Base-by-base conservation (phyloP, 1,139 yeast species). In the Pichia sp. region DNA sequence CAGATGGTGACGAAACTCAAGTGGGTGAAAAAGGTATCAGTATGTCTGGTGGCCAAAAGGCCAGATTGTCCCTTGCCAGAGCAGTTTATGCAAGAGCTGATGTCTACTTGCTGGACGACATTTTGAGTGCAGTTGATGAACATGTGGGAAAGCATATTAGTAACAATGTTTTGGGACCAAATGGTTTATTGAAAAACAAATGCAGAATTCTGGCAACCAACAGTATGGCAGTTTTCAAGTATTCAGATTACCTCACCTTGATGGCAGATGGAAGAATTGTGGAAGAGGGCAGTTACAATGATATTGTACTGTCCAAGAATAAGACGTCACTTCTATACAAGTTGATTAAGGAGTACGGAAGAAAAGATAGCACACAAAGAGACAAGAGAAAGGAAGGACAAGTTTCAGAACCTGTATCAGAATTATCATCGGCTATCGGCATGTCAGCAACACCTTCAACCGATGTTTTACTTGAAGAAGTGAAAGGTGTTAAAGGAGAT, bases 21-120 rank as follows among this genome's bases (percentile, higher is more conserved):
- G 98, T 93, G 51, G 99, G 99, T 60, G 99, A 93, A 72, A 93
- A 92, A 73, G 99, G 99, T 64, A 90, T 93, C 55, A 89, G 97
- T 13, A 76, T 93, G 56, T 89, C 97, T 50, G 99, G 99, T 58
- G 99, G 99, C 49, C 98, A 93, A 71, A 93, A 92, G 75, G 97
- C 98, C 1, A 84, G 99, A 71, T 75, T 93, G 52, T 84, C 96
- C 2, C 78, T 93, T 59, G 98, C 98, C 1, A 81, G 99, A 70
- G 97, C 98, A 30, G 97, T 93, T 8, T 93, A 93, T 70, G 84
- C 97, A 2, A 81, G 97, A 63, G 96, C 97, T 3, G 98, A 93
- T 69, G 84, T 92, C 40, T 92, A 90, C 68, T 75, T 93, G 55
- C 74, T 93, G 57, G 99, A 93, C 71, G 99, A 90, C 66, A 89